Evolutionary conservation across 2,329 filamentous ascomycete species (phyloP), one percentile per base, ranked within the genome.

Genomic region (Alternaria gansuensis): DNA sequence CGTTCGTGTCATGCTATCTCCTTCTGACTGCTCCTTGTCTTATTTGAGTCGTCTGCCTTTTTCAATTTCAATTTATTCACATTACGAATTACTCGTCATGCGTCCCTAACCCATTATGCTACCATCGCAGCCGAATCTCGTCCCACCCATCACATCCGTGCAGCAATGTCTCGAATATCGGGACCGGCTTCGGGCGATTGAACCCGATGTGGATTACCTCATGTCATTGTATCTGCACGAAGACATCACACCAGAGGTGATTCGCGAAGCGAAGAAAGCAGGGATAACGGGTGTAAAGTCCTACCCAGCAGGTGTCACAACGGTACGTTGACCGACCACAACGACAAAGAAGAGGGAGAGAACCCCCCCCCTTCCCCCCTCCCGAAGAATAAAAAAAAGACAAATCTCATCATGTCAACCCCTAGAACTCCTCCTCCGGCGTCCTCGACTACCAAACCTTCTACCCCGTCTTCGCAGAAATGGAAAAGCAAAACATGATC

Each of bases 401-500:
- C 4, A 56, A 31, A 17, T 17, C 17, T 17, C 17, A 17, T 17
- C 17, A 17, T 17, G 17, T 17, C 17, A 17, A 14, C 4, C 13
- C 0, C 3, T 33, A 75, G 65, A 87, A 88, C 71, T 87, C 85
- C 4, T 82, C 82, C 34, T 86, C 85, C 26, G 91, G 91, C 11
- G 90, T 93, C 24, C 81, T 90, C 14, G 85, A 87, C 56, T 87
- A 91, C 70, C 86, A 88, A 60, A 79, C 83, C 31, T 94, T 92
- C 79, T 90, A 90, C 73, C 86, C 87, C 6, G 90, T 94, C 13
- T 96, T 98, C 73, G 85, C 84, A n/a, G 90, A 91, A 65, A 97
- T 98, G 93, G 90, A 97, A 75, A 81, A 88, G 59, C 87, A 93
- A 66, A 88, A 89, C 66, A 82, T 97, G 74, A 85, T 96, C n/a